These are phyloP conservation scores for Ceratocystis cubensis DNA, from an alignment of 2,329 filamentous ascomycete species.

Conservation along the genomic window DNA sequence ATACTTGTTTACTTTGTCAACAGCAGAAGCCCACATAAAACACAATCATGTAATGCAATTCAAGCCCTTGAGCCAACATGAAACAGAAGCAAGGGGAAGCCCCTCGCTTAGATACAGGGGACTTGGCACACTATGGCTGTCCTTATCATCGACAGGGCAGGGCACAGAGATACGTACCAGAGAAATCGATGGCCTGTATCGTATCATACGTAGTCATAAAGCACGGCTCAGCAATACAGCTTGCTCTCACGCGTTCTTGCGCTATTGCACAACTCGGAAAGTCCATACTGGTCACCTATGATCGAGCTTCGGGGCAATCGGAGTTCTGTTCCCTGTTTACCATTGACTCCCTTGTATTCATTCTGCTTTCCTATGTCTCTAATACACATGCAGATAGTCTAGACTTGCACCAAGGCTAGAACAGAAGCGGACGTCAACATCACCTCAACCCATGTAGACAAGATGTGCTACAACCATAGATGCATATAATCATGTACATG, in stretches of 20 bases:
- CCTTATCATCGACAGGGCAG: too few species aligned
- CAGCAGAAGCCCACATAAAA: not conserved
- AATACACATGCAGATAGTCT: not conserved
- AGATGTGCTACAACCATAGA: not conserved
- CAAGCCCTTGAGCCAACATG: not conserved
- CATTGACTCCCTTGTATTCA: not conserved
- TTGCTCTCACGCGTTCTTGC: not conserved
- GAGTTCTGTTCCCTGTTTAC: not conserved
- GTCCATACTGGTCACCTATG: not conserved
- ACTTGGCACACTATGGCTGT: not conserved
- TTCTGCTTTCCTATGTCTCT: not conserved
- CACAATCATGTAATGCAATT: not conserved
- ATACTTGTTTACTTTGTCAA: not conserved
- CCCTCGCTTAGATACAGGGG: not conserved
- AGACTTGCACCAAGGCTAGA: not conserved
- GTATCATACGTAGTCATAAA: too few species aligned
- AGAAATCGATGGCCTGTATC: too few species aligned
- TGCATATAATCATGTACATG: not conserved
- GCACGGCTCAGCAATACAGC: not conserved
- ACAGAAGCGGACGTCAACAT: not conserved
- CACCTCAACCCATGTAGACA: not conserved
- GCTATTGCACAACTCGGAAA: not conserved
- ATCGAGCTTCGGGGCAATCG: not conserved
- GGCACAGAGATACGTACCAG: too few species aligned
- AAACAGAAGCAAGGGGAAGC: not conserved